Evolutionary conservation across 169 alveolate genomes (phyloP).

Genomic region (Cryptosporidium parvum): DNA sequence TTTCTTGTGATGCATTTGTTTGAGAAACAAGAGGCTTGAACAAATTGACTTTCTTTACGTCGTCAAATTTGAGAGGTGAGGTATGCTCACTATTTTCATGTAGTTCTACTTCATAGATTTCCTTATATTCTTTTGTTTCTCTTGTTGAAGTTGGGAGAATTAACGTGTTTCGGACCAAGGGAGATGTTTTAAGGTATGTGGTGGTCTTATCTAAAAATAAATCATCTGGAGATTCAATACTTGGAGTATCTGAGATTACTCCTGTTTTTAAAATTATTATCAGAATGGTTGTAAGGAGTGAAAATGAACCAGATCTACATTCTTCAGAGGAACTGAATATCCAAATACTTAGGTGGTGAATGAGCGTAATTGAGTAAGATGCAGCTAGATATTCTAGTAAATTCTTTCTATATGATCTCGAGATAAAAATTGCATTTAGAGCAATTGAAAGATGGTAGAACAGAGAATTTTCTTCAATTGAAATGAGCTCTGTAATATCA

Average conservation of each 20-base stretch:
- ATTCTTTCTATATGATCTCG: constrained; percentile 38
- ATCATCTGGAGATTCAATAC: constrained; percentile 1
- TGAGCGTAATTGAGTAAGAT: constrained; percentile 8
- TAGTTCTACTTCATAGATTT: not conserved
- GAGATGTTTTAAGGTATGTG: not conserved
- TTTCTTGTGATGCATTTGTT: not conserved
- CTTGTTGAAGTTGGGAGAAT: constrained; percentile 25
- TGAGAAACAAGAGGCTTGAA: not conserved
- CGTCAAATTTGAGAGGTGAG: not conserved
- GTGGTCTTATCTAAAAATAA: constrained; percentile 12
- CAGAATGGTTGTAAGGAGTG: constrained; percentile 23
- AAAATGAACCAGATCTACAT: constrained; percentile 53
- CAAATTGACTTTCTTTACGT: not conserved
- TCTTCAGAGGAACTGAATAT: constrained; percentile 44
- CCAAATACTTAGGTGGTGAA: constrained; percentile 53
- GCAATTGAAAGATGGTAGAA: constrained; percentile 59
- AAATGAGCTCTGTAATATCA: constrained; percentile 45
- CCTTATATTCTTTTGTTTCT: constrained; percentile 22
- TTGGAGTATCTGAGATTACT: not conserved
- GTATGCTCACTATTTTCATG: not conserved
- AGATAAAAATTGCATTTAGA: constrained; percentile 45
- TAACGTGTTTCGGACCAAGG: constrained; percentile 22
- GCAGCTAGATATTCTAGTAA: constrained; percentile 22
- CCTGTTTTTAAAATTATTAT: constrained; percentile 44
- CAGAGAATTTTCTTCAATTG: constrained; percentile 21